Evolutionary conservation across 495 filamentous ascomycete species (phyloP).

Genomic region (Stereocaulon alpinum): DNA sequence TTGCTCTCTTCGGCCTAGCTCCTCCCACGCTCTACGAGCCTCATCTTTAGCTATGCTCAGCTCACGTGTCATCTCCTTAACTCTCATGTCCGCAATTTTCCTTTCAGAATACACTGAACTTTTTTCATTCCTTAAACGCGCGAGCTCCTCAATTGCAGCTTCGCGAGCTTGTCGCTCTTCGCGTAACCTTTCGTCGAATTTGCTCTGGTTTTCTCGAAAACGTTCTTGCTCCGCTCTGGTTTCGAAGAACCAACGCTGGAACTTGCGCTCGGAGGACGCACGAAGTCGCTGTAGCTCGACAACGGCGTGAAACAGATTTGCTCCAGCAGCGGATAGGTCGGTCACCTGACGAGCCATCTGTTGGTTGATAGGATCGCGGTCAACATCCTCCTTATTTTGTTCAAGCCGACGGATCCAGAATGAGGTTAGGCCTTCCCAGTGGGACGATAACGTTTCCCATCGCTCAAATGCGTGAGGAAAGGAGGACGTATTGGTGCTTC

Average conservation of each 20-base stretch:
- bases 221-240: conserved; percentile 81
- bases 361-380: conserved; percentile 67
- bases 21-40: conserved; percentile 92
- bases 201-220: conserved; percentile 70
- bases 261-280: conserved; percentile 91
- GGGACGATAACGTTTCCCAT: conserved; percentile 92
- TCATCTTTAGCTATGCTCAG: conserved; percentile 93
- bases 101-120: conserved; percentile 44
- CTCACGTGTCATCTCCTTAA: conserved; percentile 80
- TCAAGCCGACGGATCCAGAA: conserved; percentile 94
- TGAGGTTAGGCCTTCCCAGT: conserved; percentile 94
- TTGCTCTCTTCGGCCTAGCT: conserved; percentile 85
- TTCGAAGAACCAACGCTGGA: conserved; percentile 98
- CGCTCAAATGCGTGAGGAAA: conserved; percentile 97
- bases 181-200: conserved; percentile 61
- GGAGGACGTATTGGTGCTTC: conserved; percentile 38
- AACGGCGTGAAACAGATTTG: conserved; percentile 94
- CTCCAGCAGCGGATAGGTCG: conserved; percentile 88
- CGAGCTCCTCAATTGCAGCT: conserved; percentile 51
- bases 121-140: conserved; percentile 56
- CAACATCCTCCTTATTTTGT: conserved; percentile 74
- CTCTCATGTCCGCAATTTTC: conserved; percentile 31
- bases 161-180: conserved; percentile 59
- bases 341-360: conserved; percentile 91
- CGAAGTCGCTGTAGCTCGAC: conserved; percentile 94